Base-by-base conservation (phyloP, 2,329 filamentous ascomycete genomes). In the Xylariaceae sp. region DNA sequence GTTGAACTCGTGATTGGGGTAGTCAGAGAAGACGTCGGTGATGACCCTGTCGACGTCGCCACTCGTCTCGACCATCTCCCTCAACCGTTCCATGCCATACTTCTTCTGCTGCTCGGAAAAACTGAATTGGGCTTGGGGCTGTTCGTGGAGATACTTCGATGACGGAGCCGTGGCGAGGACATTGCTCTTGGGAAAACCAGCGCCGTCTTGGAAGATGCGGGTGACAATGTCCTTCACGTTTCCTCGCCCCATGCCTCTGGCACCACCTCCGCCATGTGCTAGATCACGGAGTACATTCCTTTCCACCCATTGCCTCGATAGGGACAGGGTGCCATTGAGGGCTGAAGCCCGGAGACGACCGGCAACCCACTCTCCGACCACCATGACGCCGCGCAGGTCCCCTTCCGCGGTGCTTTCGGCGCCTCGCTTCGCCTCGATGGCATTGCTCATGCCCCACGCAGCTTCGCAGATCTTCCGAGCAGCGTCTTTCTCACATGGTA, bases 1-100 rank as follows among this genome's bases (percentile, higher is more conserved):
- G 62, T 95, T 93, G 60, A 83, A 98, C 14, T 88, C 80, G 47
- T 88, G 84, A 26, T 77, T 78, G 0, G 90, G 88, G 56, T 94
- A 98, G 45, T 83, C 75, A 15, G 83, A 70, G 52, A 95, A 94
- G 48, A 93, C 81, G 42, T 96, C 84, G 13, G 77, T 80, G 52
- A 90, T 69, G 49, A 93, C 81, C 38, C 82, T 75, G 53, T 88
- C 83, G 28, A 80, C 75, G 38, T 92, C 86, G 24, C 84, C 85
- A 51, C 79, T 81, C 0, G 83, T 83, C 41, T 89, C 80, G 19
- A 89, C 67, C 73, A 92, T 85, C 49, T 88, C 77, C 29, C 76
- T 66, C 12, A 90, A 64, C 12, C 82, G 74, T 29, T 80, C 72
- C 67, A 86, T 83, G 13, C 79, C 78, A 31, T 78, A 70, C 40